Percentiles rank a stretch among this genome's conserved stretches.
These are phyloP conservation scores for Botrytis sinoallii DNA, from an alignment of 2,329 filamentous ascomycete genomes.

Conservation along the genomic window DNA sequence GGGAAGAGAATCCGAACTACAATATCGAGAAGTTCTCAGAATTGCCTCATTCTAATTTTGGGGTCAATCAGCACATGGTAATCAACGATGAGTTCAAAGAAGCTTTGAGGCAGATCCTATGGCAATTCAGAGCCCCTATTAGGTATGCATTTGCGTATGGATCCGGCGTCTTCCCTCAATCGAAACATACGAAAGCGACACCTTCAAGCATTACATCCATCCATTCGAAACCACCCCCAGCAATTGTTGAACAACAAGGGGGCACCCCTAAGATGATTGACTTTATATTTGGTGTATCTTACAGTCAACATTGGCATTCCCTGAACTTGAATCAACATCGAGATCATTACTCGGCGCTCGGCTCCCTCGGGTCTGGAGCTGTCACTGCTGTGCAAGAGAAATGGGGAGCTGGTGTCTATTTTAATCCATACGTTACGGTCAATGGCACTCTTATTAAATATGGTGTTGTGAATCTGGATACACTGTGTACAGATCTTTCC, in stretches of 20 bases:
- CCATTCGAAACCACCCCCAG: conserved; percentile 77
- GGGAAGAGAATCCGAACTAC: conserved; percentile 73
- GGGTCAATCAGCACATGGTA: conserved; percentile 92
- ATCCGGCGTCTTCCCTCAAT: conserved; percentile 90
- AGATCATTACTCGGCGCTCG: conserved; percentile 86
- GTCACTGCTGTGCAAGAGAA: conserved; percentile 83
- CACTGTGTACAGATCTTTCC: conserved; percentile 78
- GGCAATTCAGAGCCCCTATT: conserved; percentile 89
- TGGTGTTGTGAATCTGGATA: conserved; percentile 91
- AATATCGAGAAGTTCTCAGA: conserved; percentile 72
- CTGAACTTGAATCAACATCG: conserved; percentile 86
- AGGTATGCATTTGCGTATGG: conserved; percentile 97
- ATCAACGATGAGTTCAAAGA: conserved; percentile 97
- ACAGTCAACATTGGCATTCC: conserved; percentile 95
- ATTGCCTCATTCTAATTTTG: conserved; percentile 76
- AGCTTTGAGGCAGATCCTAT: conserved; percentile 78
- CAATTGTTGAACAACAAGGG: conserved; percentile 80
- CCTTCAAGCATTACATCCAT: conserved; percentile 58
- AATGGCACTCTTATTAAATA: conserved; percentile 98
- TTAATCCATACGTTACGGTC: conserved; percentile 91
- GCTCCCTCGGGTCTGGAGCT: conserved; percentile 76
- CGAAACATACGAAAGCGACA: conserved; percentile 46
- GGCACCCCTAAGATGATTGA: conserved; percentile 95
- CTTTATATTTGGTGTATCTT: conserved; percentile 93
- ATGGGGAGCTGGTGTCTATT: conserved; percentile 93